Percentiles rank a stretch among this genome's conserved stretches.
phyloP scores from a whole-genome alignment of 108 stramenopile genomes.

The Licmophora abbreviata region DNA sequence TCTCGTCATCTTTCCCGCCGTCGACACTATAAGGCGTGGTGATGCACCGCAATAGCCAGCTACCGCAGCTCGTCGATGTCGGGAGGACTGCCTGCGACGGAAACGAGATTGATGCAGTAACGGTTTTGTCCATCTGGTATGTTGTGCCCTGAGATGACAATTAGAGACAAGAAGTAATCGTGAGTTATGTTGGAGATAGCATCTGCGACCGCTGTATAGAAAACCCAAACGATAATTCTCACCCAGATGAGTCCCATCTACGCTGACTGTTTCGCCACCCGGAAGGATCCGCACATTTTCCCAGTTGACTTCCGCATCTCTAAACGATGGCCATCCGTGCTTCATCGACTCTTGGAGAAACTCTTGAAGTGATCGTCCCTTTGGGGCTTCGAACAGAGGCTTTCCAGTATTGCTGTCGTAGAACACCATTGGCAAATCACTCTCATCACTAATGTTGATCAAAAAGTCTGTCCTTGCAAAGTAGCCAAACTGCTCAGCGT shows the following conservation, averaged over 20 bases:
- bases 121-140: slow-evolving; percentile 61
- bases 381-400: slow-evolving; percentile 40
- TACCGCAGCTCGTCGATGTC: too few relatives aligned
- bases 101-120: slow-evolving; percentile 91
- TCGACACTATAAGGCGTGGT: too few relatives aligned
- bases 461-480: slow-evolving; percentile 57
- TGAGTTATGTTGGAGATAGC: too few relatives aligned
- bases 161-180: too few relatives aligned
- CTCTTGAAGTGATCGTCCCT: slow-evolving; percentile 34
- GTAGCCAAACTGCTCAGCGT: slow-evolving; percentile 30
- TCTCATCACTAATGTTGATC: too few relatives aligned
- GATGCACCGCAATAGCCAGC: too few relatives aligned
- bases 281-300: slow-evolving; percentile 77
- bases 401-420: slow-evolving; percentile 49
- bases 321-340: slow-evolving; percentile 71
- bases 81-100: slow-evolving; percentile 72
- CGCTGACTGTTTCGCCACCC: slow-evolving; percentile 75
- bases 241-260: slow-evolving; percentile 84
- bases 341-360: slow-evolving; percentile 30
- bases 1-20: too few relatives aligned
- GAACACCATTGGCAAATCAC: slow-evolving; percentile 7
- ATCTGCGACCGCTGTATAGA: too few relatives aligned
- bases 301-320: slow-evolving; percentile 64
- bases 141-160: too few relatives aligned
- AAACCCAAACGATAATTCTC: too few relatives aligned